A percentile compares a stretch with the other conserved stretches of the same genome.
These are phyloP conservation scores for Ocimum tenuiflorum DNA, from an alignment of 257 asterid genomes.

Conservation along the genomic window DNA sequence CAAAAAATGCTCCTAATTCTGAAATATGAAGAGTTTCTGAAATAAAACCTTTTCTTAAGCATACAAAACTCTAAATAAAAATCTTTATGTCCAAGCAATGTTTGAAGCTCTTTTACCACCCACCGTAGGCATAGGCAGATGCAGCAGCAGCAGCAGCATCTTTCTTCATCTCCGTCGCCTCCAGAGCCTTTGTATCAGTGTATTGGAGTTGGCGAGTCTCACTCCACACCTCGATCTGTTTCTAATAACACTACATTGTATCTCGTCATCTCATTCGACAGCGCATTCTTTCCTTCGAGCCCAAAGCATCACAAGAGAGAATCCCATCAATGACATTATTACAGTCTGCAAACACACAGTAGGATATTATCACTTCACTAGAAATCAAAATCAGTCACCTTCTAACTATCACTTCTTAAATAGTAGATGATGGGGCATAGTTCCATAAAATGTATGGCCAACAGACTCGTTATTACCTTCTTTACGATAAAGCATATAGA, in stretches of 20 bases:
- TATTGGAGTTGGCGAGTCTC: not conserved
- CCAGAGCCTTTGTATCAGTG: not conserved
- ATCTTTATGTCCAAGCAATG: not conserved
- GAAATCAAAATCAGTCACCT: not conserved
- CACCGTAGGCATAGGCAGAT: too few relatives aligned
- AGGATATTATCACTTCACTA: not conserved
- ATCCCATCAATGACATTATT: conserved; percentile 90
- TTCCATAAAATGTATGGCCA: too few relatives aligned
- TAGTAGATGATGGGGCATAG: too few relatives aligned
- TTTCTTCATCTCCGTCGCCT: not conserved
- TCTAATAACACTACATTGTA: not conserved
- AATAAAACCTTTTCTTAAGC: too few relatives aligned
- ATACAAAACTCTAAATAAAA: not conserved
- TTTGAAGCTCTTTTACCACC: not conserved
- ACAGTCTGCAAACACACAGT: conserved; percentile 52
- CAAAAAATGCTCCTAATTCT: too few relatives aligned
- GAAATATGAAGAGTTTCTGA: too few relatives aligned
- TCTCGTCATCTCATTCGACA: conserved; percentile 14
- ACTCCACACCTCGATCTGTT: not conserved
- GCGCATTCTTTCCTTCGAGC: conserved; percentile 39
- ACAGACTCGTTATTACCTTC: not conserved
- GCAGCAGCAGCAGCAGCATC: too few relatives aligned
- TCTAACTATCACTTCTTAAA: too few relatives aligned
- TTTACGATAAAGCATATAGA: not conserved
- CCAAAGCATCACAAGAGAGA: conserved; percentile 90